A percentile compares a stretch with the other conserved stretches of the same genome.
These are phyloP conservation scores for Trichoderma gracile DNA, from an alignment of 2,329 filamentous ascomycete genomes.

Conservation along the genomic window DNA sequence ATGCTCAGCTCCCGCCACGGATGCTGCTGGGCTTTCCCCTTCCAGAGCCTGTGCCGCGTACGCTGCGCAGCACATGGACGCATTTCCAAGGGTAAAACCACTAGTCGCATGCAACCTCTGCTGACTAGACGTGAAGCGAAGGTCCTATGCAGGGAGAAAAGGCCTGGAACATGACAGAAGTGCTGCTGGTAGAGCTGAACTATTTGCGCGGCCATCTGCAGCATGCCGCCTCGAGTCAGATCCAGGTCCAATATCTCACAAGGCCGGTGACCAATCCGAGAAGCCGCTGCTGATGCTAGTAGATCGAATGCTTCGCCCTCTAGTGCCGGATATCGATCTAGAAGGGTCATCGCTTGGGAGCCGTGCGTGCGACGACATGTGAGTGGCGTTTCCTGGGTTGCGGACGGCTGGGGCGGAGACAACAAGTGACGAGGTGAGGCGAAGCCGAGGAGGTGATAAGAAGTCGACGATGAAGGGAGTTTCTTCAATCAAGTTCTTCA, in stretches of 20 bases:
- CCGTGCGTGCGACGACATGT: background rate
- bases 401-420: background rate
- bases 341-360: background rate
- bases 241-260: constrained; percentile 10
- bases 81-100: background rate
- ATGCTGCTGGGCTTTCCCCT: constrained; percentile 1
- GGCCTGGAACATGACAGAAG: background rate
- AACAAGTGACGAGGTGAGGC: background rate
- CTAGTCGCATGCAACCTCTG: constrained; percentile 6
- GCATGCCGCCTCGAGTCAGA: constrained; percentile 8
- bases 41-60: background rate
- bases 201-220: constrained; percentile 27
- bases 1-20: constrained; percentile 11
- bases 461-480: background rate
- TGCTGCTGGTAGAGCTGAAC: constrained; percentile 13
- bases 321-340: constrained; percentile 6
- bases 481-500: background rate
- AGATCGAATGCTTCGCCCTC: constrained; percentile 7
- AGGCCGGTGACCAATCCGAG: constrained; percentile 12
- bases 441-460: background rate
- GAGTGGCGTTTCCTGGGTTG: background rate
- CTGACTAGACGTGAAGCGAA: background rate
- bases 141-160: background rate
- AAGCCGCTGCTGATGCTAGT: background rate
- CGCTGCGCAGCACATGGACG: background rate